A percentile compares a stretch with the other conserved stretches of the same genome.
Conservation (phyloP, 2,329 filamentous ascomycete species). For the Aspergillus viridinutans region DNA sequence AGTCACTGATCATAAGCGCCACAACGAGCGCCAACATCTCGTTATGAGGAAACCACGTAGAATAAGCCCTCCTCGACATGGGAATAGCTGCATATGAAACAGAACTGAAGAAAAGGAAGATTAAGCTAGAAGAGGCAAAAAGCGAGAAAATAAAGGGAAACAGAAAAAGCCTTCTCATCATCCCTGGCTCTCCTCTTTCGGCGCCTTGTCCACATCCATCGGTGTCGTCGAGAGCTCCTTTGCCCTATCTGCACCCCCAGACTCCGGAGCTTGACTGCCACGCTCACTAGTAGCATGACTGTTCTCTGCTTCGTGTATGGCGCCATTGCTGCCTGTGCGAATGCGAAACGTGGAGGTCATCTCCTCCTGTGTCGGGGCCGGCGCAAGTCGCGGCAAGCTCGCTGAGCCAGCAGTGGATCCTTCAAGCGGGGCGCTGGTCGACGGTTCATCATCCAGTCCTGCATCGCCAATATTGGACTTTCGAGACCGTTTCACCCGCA, state of each 20-base stretch:
- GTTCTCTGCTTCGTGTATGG: slow-evolving; percentile 21
- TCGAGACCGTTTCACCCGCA: slow-evolving; percentile 41
- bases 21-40: not conserved
- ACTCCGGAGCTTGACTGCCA: slow-evolving; percentile 14
- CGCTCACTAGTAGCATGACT: slow-evolving; percentile 14
- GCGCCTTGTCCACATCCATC: slow-evolving; percentile 36
- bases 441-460: slow-evolving; percentile 22
- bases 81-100: slow-evolving; percentile 1
- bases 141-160: slow-evolving; percentile 4
- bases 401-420: slow-evolving; percentile 14
- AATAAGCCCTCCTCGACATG: not conserved
- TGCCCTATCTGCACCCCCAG: slow-evolving; percentile 11
- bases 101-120: not conserved
- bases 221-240: slow-evolving; percentile 28
- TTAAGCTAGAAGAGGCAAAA: slow-evolving; percentile 4
- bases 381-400: slow-evolving; percentile 32
- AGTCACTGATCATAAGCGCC: not conserved
- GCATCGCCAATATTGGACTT: slow-evolving; percentile 31
- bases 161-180: slow-evolving; percentile 4
- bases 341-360: slow-evolving; percentile 37
- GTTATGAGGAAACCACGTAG: not conserved
- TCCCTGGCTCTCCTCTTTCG: slow-evolving; percentile 28
- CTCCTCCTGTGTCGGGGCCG: slow-evolving; percentile 34
- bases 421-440: slow-evolving; percentile 19
- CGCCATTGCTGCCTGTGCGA: slow-evolving; percentile 26